Base-by-base conservation (phyloP, 192 early-diverging fungal species). In the Backusella psychrophila region DNA sequence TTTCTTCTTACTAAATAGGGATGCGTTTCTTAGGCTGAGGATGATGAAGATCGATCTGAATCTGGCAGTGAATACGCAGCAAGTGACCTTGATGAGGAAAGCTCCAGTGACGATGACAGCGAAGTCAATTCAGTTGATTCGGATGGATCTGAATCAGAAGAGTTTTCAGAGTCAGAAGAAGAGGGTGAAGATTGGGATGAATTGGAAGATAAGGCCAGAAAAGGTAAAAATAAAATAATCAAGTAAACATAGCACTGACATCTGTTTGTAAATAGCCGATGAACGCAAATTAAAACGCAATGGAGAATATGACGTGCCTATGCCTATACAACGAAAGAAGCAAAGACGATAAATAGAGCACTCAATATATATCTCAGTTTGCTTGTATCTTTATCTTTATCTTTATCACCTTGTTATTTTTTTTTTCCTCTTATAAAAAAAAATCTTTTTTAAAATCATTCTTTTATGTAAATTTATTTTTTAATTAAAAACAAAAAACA, bases 141-240 rank as follows among this genome's bases (percentile, higher is more conserved):
- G 1, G 92, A 89, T 21, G 82, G 80, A 2, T 77, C 74, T 6
- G 90, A 86, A 36, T 86, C 86, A 15, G 86, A 88, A 56, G 88
- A 89, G 35, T 88, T 87, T n/a, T 90, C 87, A 73, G 87, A 89
- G 23, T 80, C 78, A 9, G 82, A 76, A n/a, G 82, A 83, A 74
- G 74, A 66, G 19, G n/a, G 39, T 26, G 15, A 34, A 80, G 93
- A 94, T 75, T 95, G 94, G 94, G 94, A 95, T 77, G 92, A 87
- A 46, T 80, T 92, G 36, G 94, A 95, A 77, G 92, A 91, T 78
- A 92, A 93, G 77, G 93, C 94, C 8, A 86, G 90, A 75, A 74
- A 85, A 79, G 88, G 88, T 88, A 52, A 33, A 33, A 2, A 33
- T 2, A 3, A 33, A 33, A 33, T 33, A 33, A 3, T 33, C 1